Percentiles rank a stretch among this genome's conserved stretches.
Evolutionary conservation across 2,329 filamentous ascomycete species (phyloP).

Genomic region (Graphium sp.): DNA sequence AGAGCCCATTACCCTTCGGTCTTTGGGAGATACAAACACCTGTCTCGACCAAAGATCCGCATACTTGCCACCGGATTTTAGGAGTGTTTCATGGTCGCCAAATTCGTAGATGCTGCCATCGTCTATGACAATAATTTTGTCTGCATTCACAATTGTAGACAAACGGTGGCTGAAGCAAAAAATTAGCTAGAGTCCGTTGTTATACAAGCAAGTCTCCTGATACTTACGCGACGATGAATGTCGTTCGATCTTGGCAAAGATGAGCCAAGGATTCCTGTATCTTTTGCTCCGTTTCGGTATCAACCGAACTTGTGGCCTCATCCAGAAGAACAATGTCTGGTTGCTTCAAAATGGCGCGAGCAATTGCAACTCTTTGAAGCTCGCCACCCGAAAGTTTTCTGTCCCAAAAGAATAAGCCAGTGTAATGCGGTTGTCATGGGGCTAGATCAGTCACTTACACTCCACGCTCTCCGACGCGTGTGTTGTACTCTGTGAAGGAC

Average conservation of each 20-base stretch:
- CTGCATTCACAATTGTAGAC: slow-evolving; percentile 55
- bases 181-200: neutral
- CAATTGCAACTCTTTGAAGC: slow-evolving; percentile 49
- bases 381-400: slow-evolving; percentile 50
- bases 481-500: slow-evolving; percentile 23
- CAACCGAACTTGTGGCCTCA: slow-evolving; percentile 63
- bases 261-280: slow-evolving; percentile 45
- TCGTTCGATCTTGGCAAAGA: slow-evolving; percentile 44
- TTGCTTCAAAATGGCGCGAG: slow-evolving; percentile 54
- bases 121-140: slow-evolving; percentile 48
- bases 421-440: neutral
- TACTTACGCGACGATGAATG: slow-evolving; percentile 48
- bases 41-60: slow-evolving; percentile 50
- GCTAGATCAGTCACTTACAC: slow-evolving; percentile 15
- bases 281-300: slow-evolving; percentile 51
- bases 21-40: slow-evolving; percentile 31
- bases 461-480: slow-evolving; percentile 31
- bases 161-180: slow-evolving; percentile 42
- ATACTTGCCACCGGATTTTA: slow-evolving; percentile 43
- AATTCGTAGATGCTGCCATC: slow-evolving; percentile 46
- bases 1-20: slow-evolving; percentile 11
- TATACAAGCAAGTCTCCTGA: neutral
- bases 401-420: slow-evolving; percentile 2
- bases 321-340: slow-evolving; percentile 64
- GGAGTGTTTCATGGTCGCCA: slow-evolving; percentile 41